A percentile compares a stretch with the other conserved stretches of the same genome.
These are phyloP conservation scores for Starmerella etchellsii DNA, from an alignment of 805 yeast genomes.

Conservation along the genomic window DNA sequence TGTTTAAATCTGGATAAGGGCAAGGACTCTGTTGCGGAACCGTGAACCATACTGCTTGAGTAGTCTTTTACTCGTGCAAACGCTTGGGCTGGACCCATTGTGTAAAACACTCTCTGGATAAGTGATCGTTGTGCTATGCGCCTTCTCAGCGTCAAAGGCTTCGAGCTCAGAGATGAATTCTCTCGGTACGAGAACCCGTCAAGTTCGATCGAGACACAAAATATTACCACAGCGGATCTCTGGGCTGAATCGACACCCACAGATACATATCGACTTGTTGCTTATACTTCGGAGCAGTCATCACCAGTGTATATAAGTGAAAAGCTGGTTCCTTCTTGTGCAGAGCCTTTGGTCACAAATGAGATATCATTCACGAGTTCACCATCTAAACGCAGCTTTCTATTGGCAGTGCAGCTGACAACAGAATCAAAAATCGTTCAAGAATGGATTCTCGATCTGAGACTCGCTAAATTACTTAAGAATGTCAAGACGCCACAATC, in stretches of 20 bases:
- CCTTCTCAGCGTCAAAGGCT: slow-evolving; percentile 3
- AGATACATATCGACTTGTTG: slow-evolving; percentile 9
- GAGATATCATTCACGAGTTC: slow-evolving; percentile 4
- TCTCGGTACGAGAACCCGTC: no score
- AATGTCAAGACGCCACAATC: neutral
- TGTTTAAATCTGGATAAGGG: no score
- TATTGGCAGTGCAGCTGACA: slow-evolving; percentile 11
- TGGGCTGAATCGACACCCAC: no score
- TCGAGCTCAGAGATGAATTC: slow-evolving; percentile 8
- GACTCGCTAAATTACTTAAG: slow-evolving; percentile 1
- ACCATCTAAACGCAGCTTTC: slow-evolving; percentile 4
- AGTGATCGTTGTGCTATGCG: no score
- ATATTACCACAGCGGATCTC: no score
- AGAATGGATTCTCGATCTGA: slow-evolving; percentile 12
- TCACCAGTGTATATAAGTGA: slow-evolving; percentile 18
- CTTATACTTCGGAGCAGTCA: slow-evolving; percentile 11
- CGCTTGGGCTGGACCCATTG: neutral
- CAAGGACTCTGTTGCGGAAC: no score
- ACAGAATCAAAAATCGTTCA: neutral
- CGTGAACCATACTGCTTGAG: no score
- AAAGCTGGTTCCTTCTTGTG: neutral
- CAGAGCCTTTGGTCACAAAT: neutral
- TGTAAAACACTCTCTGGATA: no score
- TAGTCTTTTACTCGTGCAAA: neutral
- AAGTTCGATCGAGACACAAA: no score